A percentile compares a stretch with the other conserved stretches of the same genome.
phyloP scores from a whole-genome alignment of 2,329 filamentous ascomycete genomes.

The Colletotrichum filicis region DNA sequence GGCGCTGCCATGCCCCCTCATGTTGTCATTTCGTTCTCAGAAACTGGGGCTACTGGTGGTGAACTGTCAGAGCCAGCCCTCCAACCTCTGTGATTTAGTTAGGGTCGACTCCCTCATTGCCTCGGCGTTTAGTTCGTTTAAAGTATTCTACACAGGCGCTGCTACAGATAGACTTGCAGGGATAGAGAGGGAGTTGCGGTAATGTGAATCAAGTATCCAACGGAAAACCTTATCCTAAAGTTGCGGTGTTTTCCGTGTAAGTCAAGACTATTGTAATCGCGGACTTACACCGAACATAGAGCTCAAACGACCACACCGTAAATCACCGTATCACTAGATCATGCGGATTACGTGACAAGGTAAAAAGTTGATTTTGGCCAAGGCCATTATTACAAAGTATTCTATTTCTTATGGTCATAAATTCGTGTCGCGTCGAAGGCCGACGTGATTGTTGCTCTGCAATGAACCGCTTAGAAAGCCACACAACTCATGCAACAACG shows the following conservation, averaged over 20 bases:
- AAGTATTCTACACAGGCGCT: no score
- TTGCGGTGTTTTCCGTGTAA: neutral
- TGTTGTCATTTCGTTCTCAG: neutral
- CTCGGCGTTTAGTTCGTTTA: no score
- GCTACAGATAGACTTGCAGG: neutral
- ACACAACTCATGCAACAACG: slow-evolving; percentile 1
- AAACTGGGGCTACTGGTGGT: no score
- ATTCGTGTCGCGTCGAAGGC: slow-evolving; percentile 11
- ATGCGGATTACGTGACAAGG: no score
- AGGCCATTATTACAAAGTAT: neutral
- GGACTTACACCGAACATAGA: neutral
- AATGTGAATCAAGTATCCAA: neutral
- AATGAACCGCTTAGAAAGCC: neutral
- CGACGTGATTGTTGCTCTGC: slow-evolving; percentile 5
- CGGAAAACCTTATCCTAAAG: neutral
- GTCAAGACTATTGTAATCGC: neutral
- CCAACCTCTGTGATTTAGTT: no score
- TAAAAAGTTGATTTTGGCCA: neutral
- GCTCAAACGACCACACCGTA: neutral
- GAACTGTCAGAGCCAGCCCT: no score
- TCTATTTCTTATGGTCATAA: slow-evolving; percentile 9
- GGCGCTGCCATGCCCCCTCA: neutral
- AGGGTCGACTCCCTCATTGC: neutral
- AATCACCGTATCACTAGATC: neutral
- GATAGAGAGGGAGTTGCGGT: neutral